Evolutionary conservation across 1,139 yeast genomes (phyloP).

Genomic region (Candida neerlandica): DNA sequence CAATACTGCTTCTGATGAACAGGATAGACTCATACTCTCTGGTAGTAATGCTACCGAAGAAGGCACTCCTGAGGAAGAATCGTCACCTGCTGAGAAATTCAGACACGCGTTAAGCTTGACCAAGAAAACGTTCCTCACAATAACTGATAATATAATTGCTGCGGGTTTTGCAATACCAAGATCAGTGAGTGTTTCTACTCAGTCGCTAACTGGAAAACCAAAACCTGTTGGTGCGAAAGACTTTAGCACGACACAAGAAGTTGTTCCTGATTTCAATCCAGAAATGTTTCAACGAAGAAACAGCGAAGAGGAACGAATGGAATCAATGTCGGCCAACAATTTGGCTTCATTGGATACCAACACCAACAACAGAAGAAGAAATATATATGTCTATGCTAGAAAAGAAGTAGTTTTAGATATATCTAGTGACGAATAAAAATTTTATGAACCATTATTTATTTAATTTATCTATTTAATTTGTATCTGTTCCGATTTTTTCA

Average conservation of each 20-base stretch:
- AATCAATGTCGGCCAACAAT: slow-evolving; percentile 7
- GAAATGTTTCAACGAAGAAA: slow-evolving; percentile 3
- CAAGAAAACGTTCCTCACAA: slow-evolving; percentile 39
- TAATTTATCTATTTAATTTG: background rate
- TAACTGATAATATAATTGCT: slow-evolving; percentile 60
- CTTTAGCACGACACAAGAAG: background rate
- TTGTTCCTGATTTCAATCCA: slow-evolving; percentile 7
- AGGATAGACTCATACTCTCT: background rate
- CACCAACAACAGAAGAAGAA: slow-evolving; percentile 31
- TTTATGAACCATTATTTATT: slow-evolving; percentile 6
- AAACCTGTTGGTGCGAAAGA: background rate
- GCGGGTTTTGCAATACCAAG: slow-evolving; percentile 63
- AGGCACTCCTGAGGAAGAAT: background rate
- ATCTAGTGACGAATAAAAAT: slow-evolving; percentile 23
- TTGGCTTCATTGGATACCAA: slow-evolving; percentile 4
- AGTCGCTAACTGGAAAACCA: slow-evolving; percentile 14
- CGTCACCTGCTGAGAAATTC: slow-evolving; percentile 11
- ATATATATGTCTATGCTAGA: slow-evolving; percentile 59
- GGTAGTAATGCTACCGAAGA: background rate
- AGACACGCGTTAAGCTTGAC: slow-evolving; percentile 27
- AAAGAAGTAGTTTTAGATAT: slow-evolving; percentile 53
- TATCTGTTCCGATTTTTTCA: slow-evolving; percentile 45
- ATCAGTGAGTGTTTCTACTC: slow-evolving; percentile 46
- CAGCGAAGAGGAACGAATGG: background rate
- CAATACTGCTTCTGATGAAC: background rate